Evolutionary conservation across 2,329 filamentous ascomycete species (phyloP).

Genomic region (Sclerotinia minor): DNA sequence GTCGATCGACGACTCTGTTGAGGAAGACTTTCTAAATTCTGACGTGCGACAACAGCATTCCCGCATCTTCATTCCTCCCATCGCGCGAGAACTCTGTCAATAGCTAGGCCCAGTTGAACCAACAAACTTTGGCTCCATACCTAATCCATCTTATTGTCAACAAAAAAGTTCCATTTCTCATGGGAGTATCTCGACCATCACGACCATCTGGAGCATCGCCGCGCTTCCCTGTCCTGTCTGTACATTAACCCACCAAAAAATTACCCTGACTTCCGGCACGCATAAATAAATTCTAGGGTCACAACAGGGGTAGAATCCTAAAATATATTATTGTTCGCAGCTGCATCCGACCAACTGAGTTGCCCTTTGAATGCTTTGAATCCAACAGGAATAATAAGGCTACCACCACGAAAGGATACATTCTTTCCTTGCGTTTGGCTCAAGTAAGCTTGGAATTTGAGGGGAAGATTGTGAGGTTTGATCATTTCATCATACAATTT

Average conservation of each 20-base stretch:
- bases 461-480: not conserved
- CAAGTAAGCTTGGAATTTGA: not conserved
- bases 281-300: constrained; percentile 5
- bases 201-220: constrained; percentile 1
- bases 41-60: constrained; percentile 22
- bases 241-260: constrained; percentile 7
- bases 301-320: constrained; percentile 6
- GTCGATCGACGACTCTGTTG: not conserved
- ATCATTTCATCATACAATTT: constrained; percentile 8
- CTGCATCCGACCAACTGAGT: not conserved
- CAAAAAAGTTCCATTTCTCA: not conserved
- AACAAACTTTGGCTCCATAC: not conserved
- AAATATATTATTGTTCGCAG: constrained; percentile 6
- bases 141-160: not conserved
- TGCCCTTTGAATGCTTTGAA: constrained; percentile 5
- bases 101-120: not conserved
- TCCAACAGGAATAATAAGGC: constrained; percentile 15
- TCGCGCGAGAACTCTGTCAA: not conserved
- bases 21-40: constrained; percentile 1
- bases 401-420: constrained; percentile 3
- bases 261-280: constrained; percentile 3
- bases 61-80: constrained; percentile 16
- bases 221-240: not conserved
- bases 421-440: constrained; percentile 2
- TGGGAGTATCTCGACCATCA: not conserved